These are phyloP conservation scores for Vitis labrusca DNA, from an alignment of 164 flowering plant genomes.

Conservation along the genomic window DNA sequence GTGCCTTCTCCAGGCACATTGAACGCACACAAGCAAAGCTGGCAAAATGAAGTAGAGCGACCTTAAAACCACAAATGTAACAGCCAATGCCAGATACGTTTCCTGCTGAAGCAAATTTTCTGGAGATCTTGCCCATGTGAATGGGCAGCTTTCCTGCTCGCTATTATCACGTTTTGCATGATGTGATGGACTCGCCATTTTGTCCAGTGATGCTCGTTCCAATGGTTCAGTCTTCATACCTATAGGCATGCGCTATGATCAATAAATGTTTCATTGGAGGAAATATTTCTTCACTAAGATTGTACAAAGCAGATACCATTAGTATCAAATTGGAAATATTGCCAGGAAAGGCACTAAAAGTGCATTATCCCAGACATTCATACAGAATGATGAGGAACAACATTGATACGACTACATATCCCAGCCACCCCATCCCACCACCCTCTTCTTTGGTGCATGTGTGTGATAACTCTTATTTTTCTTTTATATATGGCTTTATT, in stretches of 20 bases:
- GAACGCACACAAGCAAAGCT: constrained; percentile 32
- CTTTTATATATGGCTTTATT: too few relatives aligned
- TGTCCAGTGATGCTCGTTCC: constrained; percentile 33
- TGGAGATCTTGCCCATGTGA: constrained; percentile 91
- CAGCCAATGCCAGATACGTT: constrained; percentile 81
- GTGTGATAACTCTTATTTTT: too few relatives aligned
- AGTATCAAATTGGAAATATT: not conserved
- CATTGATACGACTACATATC: too few relatives aligned
- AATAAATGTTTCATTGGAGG: not conserved
- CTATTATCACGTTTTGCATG: constrained; percentile 34
- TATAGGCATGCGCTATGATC: constrained; percentile 13
- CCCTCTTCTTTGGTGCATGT: too few relatives aligned
- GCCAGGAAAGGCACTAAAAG: not conserved
- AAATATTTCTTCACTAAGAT: not conserved
- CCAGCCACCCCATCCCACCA: too few relatives aligned
- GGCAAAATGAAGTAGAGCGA: constrained; percentile 58
- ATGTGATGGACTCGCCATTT: constrained; percentile 33
- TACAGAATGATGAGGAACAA: not conserved
- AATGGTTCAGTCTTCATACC: constrained; percentile 49
- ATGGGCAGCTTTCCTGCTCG: constrained; percentile 74
- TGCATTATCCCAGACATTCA: not conserved
- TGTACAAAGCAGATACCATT: not conserved
- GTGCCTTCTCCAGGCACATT: constrained; percentile 49
- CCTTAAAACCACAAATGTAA: constrained; percentile 69
- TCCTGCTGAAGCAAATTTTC: constrained; percentile 78